Evolutionary conservation across 441 rosid species (phyloP), one percentile per base, ranked within the genome.

Genomic region (Aleurites moluccanus): DNA sequence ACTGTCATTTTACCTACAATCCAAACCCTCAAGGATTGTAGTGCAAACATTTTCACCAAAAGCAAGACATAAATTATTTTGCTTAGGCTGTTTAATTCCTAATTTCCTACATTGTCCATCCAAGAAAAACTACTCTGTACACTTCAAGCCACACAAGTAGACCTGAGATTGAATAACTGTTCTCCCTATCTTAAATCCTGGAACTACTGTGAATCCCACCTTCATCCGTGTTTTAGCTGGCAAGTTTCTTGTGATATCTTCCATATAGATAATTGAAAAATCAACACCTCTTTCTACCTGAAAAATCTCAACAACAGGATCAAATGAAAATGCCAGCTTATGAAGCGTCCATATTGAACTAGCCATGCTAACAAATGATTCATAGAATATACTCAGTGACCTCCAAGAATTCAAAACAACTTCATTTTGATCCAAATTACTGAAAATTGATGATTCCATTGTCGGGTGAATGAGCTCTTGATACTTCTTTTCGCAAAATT

Each of bases 321-420:
- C 85, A 11, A 88, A 91, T 0, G 97, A 88, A 83, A 93, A 88
- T 11, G 95, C 98, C 33, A 95, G 80, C 77, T 90, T 92, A 73
- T 95, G 98, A 49, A 95, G 86, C 25, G 89, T 87, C 99, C 98
- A 95, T 30, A 90, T 84, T 49, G 92, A 81, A 79, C 85, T 91
- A 35, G 98, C 95, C 94, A 92, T 88, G 75, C 89, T 92, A 2
- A 89, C 82, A 73, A 91, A 95, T 49, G 83, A 77, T 21, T 72
- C 74, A 47, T 86, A 89, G 77, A 95, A 91, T 0, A 52, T 65
- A 14, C 92, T 81, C 45, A 90, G 87, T 0, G 97, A 93, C 44
- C 90, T 88, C 79, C 88, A 85, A 1, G 91, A 82, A 0, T 84
- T 86, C 45, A 80, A 73, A 45, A 93, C 83, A n/a, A 77, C 87